Percentiles rank a stretch among this genome's conserved stretches.
phyloP scores from a whole-genome alignment of 305 asterid genomes.

The Fraxinus dipetala region DNA sequence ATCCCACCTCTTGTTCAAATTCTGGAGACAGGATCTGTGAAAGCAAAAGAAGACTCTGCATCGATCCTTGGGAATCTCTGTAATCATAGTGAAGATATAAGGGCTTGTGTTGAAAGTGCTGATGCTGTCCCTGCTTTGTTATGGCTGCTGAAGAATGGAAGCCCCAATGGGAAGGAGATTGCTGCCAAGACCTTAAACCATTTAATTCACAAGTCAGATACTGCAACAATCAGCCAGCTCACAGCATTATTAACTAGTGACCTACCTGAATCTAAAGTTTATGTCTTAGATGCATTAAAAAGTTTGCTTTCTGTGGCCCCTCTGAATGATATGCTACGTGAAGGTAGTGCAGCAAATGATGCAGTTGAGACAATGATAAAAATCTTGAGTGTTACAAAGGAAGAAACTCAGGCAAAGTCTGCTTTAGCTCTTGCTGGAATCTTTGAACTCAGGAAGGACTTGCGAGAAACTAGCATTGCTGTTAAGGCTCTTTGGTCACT shows the following conservation, averaged over 20 bases:
- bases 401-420: slow-evolving; percentile 94
- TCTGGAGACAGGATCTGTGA: slow-evolving; percentile 90
- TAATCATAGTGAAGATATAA: slow-evolving; percentile 97
- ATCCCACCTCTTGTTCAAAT: slow-evolving; percentile 99
- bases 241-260: slow-evolving; percentile 89
- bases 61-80: slow-evolving; percentile 96
- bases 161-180: slow-evolving; percentile 90
- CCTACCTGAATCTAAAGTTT: slow-evolving; percentile 92
- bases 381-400: slow-evolving; percentile 69
- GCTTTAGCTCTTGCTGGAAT: slow-evolving; percentile 88
- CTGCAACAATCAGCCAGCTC: slow-evolving; percentile 98
- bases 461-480: slow-evolving; percentile 80
- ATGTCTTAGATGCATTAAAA: slow-evolving; percentile 86
- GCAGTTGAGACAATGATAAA: slow-evolving; percentile 93
- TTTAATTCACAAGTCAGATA: slow-evolving; percentile 97
- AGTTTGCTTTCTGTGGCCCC: slow-evolving; percentile 93
- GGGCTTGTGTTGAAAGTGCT: slow-evolving; percentile 99
- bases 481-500: slow-evolving; percentile 64
- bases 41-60: slow-evolving; percentile 98
- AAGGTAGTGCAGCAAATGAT: slow-evolving; percentile 98
- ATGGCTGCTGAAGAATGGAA: slow-evolving; percentile 97
- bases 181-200: slow-evolving; percentile 96
- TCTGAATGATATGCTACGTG: slow-evolving; percentile 71
- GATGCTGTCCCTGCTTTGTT: slow-evolving; percentile 98
- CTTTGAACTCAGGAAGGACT: slow-evolving; percentile 83